Base-by-base conservation (phyloP, 495 filamentous ascomycete species). In the Entonaema liquescens region DNA sequence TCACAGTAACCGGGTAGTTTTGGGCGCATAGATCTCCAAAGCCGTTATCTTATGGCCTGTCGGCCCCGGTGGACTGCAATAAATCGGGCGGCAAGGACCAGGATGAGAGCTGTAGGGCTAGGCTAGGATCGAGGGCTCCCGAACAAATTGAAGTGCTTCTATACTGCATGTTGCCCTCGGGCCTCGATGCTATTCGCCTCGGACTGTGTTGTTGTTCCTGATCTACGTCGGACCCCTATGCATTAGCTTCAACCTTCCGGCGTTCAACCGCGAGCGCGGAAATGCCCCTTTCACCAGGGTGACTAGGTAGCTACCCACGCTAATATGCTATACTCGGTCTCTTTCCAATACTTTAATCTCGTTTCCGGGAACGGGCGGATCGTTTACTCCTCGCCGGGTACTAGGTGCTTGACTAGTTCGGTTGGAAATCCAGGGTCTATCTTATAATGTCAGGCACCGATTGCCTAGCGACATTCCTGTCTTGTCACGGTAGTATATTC, bases 21-120 rank as follows among this genome's bases (percentile, higher is more conserved):
- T 33, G 21, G 26, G 44, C 15, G 19, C 56, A 36, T 47, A 56
- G n/a, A 25, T 29, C 54, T 57, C 5, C 19, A 44, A 63, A 3
- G 58, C 49, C 55, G 31, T 55, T 47, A 55, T 64, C 21, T 54
- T 38, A 35, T 35, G 26, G 13, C 19, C 49, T 26, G 21, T 55
- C 23, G 19, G 40, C 12, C 52, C 69, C 69, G 69, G 64, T 67
- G 69, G 63, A 49, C 54, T 55, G 9, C 49, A 36, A 47, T 26
- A 31, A 3, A 52, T 42, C 52, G 57, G 15, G 4, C 53, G 11
- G 36, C 26, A 31, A 28, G 13, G 23, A 17, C 60, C 36, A 52
- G 17, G 54, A 53, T 53, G 42, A 54, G 44, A 60, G 29, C 35
- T 65, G 31, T 33, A 19, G 9, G 19, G 44, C 29, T 50, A 21